These are phyloP conservation scores for Alternaria atra DNA, from an alignment of 2,329 filamentous ascomycete species.

Conservation along the genomic window DNA sequence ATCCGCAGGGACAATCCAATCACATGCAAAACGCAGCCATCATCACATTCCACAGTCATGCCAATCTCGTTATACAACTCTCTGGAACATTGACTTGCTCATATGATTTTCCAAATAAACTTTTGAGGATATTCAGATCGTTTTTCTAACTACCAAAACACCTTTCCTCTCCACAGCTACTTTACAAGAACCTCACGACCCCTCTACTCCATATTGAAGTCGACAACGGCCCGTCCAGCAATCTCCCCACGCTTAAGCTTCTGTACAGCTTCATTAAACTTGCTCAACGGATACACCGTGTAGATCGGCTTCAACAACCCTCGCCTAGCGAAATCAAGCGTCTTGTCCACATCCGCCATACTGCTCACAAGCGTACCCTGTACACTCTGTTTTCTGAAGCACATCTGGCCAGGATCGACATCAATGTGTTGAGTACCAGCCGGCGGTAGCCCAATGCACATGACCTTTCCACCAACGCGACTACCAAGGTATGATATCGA, in stretches of 20 bases:
- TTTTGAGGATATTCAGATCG: not conserved
- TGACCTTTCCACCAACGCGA: conserved; percentile 61
- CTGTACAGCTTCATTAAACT: conserved; percentile 62
- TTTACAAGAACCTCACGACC: not conserved
- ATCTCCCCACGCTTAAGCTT: conserved; percentile 61
- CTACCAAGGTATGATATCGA: conserved; percentile 51
- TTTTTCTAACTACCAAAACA: not conserved
- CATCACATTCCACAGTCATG: not conserved
- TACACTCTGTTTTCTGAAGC: conserved; percentile 48
- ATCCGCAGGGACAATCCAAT: conserved; percentile 1
- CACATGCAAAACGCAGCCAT: conserved; percentile 8
- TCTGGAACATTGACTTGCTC: not conserved
- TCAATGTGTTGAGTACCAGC: conserved; percentile 42
- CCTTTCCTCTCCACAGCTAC: not conserved
- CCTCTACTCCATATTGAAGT: conserved; percentile 57
- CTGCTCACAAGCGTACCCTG: conserved; percentile 56
- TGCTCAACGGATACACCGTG: conserved; percentile 58
- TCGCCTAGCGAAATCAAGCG: conserved; percentile 59
- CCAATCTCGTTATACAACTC: not conserved
- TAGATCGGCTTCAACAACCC: conserved; percentile 61
- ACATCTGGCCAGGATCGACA: conserved; percentile 47
- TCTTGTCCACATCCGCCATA: conserved; percentile 59
- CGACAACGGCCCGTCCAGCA: conserved; percentile 62
- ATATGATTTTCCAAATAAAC: not conserved
- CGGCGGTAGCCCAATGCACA: conserved; percentile 60